Conservation (phyloP, 192 early-diverging fungal genomes). For the Backusella luteola region DNA sequence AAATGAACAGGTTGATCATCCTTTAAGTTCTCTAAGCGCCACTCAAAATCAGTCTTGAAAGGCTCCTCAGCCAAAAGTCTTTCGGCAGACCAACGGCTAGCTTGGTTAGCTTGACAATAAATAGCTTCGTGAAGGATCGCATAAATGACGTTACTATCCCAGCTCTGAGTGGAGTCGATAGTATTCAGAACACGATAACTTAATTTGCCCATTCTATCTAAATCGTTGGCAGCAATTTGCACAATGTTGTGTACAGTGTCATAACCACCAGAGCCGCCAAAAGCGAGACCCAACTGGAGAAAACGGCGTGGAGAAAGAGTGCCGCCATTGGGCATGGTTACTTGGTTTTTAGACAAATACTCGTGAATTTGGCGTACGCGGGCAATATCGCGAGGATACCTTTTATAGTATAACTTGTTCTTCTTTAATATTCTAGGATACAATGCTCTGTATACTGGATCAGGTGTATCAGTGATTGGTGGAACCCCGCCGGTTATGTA, state of each 20-base stretch:
- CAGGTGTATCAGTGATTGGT: conserved; percentile 60
- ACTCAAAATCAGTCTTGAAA: conserved; percentile 37
- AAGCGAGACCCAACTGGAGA: conserved; percentile 61
- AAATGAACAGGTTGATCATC: conserved; percentile 56
- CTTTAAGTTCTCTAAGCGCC: conserved; percentile 47
- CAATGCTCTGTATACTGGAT: conserved; percentile 56
- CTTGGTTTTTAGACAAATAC: conserved; percentile 43
- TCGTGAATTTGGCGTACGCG: conserved; percentile 60
- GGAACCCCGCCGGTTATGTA: conserved; percentile 71
- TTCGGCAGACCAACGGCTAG: conserved; percentile 64
- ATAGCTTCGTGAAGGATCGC: conserved; percentile 66
- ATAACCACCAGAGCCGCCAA: conserved; percentile 65
- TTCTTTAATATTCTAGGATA: conserved; percentile 60
- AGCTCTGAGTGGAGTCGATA: conserved; percentile 41
- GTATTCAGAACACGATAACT: conserved; percentile 41
- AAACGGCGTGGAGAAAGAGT: conserved; percentile 62
- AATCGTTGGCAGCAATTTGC: conserved; percentile 42
- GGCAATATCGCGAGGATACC: conserved; percentile 58
- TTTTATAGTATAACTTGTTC: conserved; percentile 62
- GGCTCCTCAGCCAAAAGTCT: conserved; percentile 41
- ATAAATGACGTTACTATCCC: conserved; percentile 63
- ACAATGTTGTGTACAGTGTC: conserved; percentile 59
- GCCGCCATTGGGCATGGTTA: conserved; percentile 61
- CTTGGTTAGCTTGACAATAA: conserved; percentile 56
- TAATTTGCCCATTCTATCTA: conserved; percentile 39